A percentile compares a stretch with the other conserved stretches of the same genome.
Conservation (phyloP, 1,284 basidiomycete genomes). For the Cryptococcus sp. region DNA sequence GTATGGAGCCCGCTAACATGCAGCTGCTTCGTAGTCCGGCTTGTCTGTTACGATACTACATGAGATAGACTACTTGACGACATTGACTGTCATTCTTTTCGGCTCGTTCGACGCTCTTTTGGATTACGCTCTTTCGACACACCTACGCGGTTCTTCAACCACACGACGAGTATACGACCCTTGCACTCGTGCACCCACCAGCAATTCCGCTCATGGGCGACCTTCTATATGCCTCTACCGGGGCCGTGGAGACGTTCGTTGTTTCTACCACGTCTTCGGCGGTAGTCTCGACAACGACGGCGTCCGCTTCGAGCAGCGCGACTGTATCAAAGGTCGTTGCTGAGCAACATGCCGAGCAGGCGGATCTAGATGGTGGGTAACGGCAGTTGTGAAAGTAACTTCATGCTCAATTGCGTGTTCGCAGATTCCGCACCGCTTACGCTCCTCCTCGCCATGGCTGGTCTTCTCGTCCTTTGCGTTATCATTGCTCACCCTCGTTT, state of each 20-base stretch:
- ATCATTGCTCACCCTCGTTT: slow-evolving; percentile 44
- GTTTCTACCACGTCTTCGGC: slow-evolving; percentile 4
- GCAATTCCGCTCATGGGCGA: slow-evolving; percentile 33
- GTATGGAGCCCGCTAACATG: too few species aligned
- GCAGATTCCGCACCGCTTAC: slow-evolving; percentile 29
- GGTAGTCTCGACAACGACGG: background rate
- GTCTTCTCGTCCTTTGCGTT: slow-evolving; percentile 35
- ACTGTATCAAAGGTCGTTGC: slow-evolving; percentile 16
- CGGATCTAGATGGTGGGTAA: slow-evolving; percentile 15
- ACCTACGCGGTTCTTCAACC: background rate
- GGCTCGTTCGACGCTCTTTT: too few species aligned
- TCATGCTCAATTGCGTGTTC: background rate
- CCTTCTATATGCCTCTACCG: slow-evolving; percentile 9
- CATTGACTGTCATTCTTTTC: too few species aligned
- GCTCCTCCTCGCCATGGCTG: slow-evolving; percentile 31
- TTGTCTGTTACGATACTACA: too few species aligned
- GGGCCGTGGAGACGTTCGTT: slow-evolving; percentile 4
- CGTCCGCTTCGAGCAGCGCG: background rate
- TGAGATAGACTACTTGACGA: too few species aligned
- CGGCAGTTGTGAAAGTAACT: background rate
- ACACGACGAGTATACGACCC: background rate
- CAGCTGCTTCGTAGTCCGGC: too few species aligned
- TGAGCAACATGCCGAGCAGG: slow-evolving; percentile 15
- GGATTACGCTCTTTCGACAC: too few species aligned
- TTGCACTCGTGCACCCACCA: background rate